Percentiles rank a stretch among this genome's conserved stretches.
Conservation (phyloP, 2,329 filamentous ascomycete species). For the Stachybotrys chlorohalonatus region DNA sequence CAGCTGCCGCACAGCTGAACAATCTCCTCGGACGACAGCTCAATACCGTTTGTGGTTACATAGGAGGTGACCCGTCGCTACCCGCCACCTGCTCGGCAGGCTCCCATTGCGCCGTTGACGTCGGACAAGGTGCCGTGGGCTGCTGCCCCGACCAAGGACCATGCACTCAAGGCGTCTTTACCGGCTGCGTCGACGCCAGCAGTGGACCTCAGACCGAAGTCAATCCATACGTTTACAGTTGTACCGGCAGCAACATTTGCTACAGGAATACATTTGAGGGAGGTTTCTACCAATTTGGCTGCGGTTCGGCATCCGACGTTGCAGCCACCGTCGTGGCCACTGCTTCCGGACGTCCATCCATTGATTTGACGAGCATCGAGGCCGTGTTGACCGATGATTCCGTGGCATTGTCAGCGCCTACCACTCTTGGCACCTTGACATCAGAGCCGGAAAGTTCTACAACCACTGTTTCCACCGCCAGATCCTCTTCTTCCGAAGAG, state of each 20-base stretch:
- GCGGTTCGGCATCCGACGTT: slow-evolving; percentile 37
- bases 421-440: slow-evolving; percentile 24
- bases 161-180: slow-evolving; percentile 48
- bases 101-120: slow-evolving; percentile 49
- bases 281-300: slow-evolving; percentile 48
- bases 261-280: slow-evolving; percentile 47
- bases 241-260: slow-evolving; percentile 40
- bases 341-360: slow-evolving; percentile 28
- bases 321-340: slow-evolving; percentile 39
- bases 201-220: slow-evolving; percentile 39
- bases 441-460: slow-evolving; percentile 1
- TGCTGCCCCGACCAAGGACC: slow-evolving; percentile 44
- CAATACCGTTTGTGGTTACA: slow-evolving; percentile 50
- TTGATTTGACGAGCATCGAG: slow-evolving; percentile 28
- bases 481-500: slow-evolving; percentile 2
- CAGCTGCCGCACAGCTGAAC: slow-evolving; percentile 2
- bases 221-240: slow-evolving; percentile 50
- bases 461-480: slow-evolving; percentile 6
- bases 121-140: slow-evolving; percentile 38
- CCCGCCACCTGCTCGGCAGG: slow-evolving; percentile 49
- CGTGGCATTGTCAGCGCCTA: slow-evolving; percentile 29
- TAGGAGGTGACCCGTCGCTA: slow-evolving; percentile 40
- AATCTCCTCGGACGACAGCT: slow-evolving; percentile 29
- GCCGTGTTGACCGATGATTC: slow-evolving; percentile 30
- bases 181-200: slow-evolving; percentile 44